Evolutionary conservation across 108 stramenopile species (phyloP).

Genomic region (Pseudonitzschia pungens): DNA sequence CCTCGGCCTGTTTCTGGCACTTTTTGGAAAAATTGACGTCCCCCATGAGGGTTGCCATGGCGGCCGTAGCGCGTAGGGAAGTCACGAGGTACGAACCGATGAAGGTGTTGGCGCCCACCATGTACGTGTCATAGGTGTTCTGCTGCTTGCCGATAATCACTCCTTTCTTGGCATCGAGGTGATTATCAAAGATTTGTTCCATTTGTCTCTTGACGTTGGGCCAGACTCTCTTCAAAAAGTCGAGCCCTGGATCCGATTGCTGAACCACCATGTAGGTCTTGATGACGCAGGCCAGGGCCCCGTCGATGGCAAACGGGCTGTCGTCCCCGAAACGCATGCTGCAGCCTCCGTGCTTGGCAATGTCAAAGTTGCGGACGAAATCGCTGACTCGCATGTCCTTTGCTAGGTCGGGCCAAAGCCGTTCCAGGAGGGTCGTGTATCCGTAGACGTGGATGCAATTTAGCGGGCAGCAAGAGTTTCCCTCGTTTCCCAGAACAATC

Average conservation of each 20-base stretch:
- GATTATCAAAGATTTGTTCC: not conserved
- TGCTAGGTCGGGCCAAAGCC: constrained; percentile 12
- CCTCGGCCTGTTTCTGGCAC: constrained; percentile 10
- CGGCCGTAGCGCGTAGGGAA: constrained; percentile 6
- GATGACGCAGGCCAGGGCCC: constrained; percentile 20
- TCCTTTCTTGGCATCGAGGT: constrained; percentile 5
- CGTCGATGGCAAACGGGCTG: constrained; percentile 21
- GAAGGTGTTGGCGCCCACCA: constrained; percentile 25
- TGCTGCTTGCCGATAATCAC: constrained; percentile 15
- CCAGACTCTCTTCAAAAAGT: constrained; percentile 16
- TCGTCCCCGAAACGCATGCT: constrained; percentile 1
- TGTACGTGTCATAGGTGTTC: constrained; percentile 18
- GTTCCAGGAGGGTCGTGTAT: constrained; percentile 18
- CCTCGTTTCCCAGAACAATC: constrained; percentile 21
- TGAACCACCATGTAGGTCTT: constrained; percentile 22
- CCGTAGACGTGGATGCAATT: constrained; percentile 24
- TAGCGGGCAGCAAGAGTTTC: constrained; percentile 11
- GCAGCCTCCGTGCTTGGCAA: constrained; percentile 6
- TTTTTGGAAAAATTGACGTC: constrained; percentile 18
- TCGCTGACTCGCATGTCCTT: constrained; percentile 13
- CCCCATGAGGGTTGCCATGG: constrained; percentile 18
- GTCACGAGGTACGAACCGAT: constrained; percentile 20
- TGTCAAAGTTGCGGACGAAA: constrained; percentile 21
- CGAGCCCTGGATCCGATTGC: constrained; percentile 18
- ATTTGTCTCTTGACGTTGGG: constrained; percentile 22